Evolutionary conservation across 768 basidiomycete species (phyloP).

Genomic region (Dacryopinax spathularia): DNA sequence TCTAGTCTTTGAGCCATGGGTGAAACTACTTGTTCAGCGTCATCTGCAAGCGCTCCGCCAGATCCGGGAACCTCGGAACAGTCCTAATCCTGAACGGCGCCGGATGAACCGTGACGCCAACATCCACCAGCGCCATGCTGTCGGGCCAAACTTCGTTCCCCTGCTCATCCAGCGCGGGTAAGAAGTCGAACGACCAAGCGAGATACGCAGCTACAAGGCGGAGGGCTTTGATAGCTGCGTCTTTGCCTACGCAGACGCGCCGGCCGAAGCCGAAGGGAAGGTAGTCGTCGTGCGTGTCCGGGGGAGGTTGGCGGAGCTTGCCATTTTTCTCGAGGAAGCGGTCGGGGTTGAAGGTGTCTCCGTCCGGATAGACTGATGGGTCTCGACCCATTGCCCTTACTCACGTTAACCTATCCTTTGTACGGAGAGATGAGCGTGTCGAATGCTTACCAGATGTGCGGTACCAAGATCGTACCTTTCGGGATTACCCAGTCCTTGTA

Average conservation of each 20-base stretch:
- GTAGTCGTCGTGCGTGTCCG: neutral
- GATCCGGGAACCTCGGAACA: neutral
- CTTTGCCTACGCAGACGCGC: constrained; percentile 4
- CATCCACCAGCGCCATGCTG: neutral
- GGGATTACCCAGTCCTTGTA: constrained; percentile 6
- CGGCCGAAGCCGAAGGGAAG: constrained; percentile 7
- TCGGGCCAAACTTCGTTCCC: neutral
- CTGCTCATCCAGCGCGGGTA: neutral
- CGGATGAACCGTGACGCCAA: neutral
- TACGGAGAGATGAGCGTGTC: too few species aligned
- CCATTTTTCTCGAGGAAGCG: neutral
- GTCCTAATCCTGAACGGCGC: neutral
- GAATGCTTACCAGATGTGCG: constrained; percentile 4
- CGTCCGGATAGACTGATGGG: neutral
- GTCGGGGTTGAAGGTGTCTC: neutral
- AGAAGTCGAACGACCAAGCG: constrained; percentile 9
- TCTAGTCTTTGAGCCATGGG: too few species aligned
- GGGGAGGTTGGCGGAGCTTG: neutral
- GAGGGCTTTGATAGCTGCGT: constrained; percentile 4
- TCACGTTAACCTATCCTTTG: neutral
- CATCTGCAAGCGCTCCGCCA: neutral
- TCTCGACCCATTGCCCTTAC: neutral
- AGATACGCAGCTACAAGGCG: constrained; percentile 4
- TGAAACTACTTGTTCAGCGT: too few species aligned
- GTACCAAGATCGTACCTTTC: neutral